phyloP scores from a whole-genome alignment of 208 protist species.

The Wallacemonas sp. region DNA sequence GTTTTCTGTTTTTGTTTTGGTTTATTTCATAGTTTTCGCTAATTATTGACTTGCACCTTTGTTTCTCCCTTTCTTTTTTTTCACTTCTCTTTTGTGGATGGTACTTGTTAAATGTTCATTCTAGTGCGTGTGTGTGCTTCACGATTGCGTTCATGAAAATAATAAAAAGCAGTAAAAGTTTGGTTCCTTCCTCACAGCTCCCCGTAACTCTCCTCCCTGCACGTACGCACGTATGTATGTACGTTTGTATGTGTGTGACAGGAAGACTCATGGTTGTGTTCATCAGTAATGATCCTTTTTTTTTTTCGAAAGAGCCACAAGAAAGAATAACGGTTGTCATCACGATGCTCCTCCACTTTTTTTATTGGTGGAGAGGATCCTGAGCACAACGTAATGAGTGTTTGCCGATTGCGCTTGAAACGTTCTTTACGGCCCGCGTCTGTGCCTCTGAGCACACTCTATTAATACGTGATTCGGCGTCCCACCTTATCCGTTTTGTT shows the following conservation, averaged over 20 bases:
- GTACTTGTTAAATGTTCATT: constrained; percentile 7
- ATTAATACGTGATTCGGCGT: background rate
- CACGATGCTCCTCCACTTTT: background rate
- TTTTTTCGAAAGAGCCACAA: background rate
- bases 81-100: background rate
- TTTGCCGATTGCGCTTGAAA: background rate
- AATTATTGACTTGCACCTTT: background rate
- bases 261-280: background rate
- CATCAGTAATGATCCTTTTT: too few relatives aligned
- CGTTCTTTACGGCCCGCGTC: background rate
- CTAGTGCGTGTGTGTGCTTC: background rate
- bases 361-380: background rate
- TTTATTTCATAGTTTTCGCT: background rate
- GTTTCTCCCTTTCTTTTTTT: background rate
- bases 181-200: too few relatives aligned
- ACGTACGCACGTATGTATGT: background rate
- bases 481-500: background rate
- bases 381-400: background rate
- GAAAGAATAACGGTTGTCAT: background rate
- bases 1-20: constrained; percentile 5
- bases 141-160: background rate
- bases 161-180: too few relatives aligned
- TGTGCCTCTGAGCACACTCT: background rate
- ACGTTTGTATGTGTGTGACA: constrained; percentile 15
- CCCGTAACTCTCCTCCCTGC: too few relatives aligned